Evolutionary conservation across 768 basidiomycete species (phyloP), one percentile per base, ranked within the genome.

Genomic region (Amanita pseudoporphyria): DNA sequence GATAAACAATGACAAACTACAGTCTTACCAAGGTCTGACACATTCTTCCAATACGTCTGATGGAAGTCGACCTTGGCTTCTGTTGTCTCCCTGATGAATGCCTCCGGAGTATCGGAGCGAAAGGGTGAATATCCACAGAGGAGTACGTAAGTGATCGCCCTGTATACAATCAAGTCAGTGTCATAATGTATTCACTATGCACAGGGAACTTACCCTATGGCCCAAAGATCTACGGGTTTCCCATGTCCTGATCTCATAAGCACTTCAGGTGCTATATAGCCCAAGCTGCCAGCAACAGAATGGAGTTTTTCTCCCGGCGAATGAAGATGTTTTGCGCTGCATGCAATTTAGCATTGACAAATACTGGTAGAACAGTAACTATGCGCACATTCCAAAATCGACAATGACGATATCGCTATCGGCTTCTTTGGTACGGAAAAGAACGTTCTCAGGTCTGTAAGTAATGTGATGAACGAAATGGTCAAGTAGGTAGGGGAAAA

Each of bases 71-170:
- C 75, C 57, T 81, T 82, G 0, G 84, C 93, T 32, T 77, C 78
- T 0, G 81, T 84, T n/a, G 90, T 95, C 64, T 98, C 92, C 28
- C 78, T 75, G 45, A 87, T 72, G 32, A 97, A 75, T 42, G 81
- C 78, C 51, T 78, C 76, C 45, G 78, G 67, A 58, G 93, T 85
- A 21, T 90, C 86, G 0, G 87, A 83, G 37, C 91, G 78, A 73
- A 98, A 98, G 0, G 96, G 96, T 1, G 87, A 83, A 67, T 98
- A 98, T 2, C 95, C 95, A 58, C 95, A 95, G 1, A 96, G 75
- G 12, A 98, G 73, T 47, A 96, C 90, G 64, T 96, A 98, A 14
- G 94, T 87, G 57, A 99, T 97, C 54, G 98, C 78, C 0, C 93
- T 94, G 55, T 40, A 28, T n/a, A 52, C 14, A 22, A 14, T n/a